Percentiles rank a stretch among this genome's conserved stretches.
Conservation (phyloP, 371 early-diverging fungal genomes). For the Smittium mucronatum region DNA sequence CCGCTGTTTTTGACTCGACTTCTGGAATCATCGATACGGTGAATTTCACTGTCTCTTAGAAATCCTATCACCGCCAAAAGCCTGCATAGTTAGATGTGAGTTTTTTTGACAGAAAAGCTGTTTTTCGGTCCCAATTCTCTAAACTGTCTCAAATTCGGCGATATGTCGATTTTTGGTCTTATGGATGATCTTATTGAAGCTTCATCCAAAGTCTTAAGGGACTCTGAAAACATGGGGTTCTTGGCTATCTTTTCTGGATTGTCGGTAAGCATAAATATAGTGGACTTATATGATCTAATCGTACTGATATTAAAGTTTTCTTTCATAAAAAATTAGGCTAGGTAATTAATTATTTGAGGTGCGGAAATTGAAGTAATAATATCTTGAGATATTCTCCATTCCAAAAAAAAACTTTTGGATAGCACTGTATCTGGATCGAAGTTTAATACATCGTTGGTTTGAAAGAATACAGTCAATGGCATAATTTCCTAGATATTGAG, state of each 20-base stretch:
- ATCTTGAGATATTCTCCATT: background rate
- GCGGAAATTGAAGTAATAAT: background rate
- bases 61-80: background rate
- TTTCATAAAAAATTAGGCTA: background rate
- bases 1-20: background rate
- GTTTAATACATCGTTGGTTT: background rate
- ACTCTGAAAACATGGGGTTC: background rate
- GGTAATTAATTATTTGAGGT: background rate
- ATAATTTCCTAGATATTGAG: background rate
- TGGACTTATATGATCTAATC: background rate
- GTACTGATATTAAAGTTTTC: background rate
- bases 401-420: background rate
- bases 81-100: background rate
- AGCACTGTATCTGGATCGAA: background rate
- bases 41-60: background rate
- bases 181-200: background rate
- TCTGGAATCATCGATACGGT: background rate
- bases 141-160: background rate
- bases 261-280: background rate
- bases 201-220: background rate
- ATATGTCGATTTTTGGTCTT: background rate
- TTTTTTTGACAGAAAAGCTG: background rate
- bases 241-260: background rate
- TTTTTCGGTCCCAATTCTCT: background rate
- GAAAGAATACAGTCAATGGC: background rate